phyloP scores from a whole-genome alignment of 2,329 filamentous ascomycete species.

The Stromatinia cepivora region DNA sequence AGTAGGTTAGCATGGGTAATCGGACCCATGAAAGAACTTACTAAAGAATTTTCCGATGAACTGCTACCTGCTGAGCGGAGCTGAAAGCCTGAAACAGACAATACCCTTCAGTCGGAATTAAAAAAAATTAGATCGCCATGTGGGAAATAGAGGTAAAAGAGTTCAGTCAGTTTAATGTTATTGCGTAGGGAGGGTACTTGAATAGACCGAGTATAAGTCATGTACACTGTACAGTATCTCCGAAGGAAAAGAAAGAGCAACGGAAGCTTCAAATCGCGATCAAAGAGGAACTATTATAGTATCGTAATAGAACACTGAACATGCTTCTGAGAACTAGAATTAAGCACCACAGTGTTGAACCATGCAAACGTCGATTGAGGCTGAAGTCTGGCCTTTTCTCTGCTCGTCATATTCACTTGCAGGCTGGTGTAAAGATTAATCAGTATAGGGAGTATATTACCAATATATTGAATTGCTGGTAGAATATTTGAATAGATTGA shows the following conservation, averaged over 20 bases:
- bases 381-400: background rate
- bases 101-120: background rate
- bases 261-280: background rate
- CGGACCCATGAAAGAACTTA: background rate
- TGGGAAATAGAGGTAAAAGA: background rate
- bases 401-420: too few relatives aligned
- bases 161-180: background rate
- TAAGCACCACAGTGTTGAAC: background rate
- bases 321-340: background rate
- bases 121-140: background rate
- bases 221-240: background rate
- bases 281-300: background rate
- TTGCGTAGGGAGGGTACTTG: too few relatives aligned
- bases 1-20: background rate
- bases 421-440: background rate
- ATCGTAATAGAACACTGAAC: background rate
- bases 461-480: background rate
- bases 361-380: background rate
- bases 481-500: background rate
- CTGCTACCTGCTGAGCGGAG: background rate
- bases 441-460: too few relatives aligned
- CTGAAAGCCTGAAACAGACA: background rate
- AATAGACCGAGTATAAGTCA: too few relatives aligned
- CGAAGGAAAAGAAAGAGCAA: background rate
- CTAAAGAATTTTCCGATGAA: constrained; percentile 6